These are phyloP conservation scores for Mycosarcoma mackinlayi DNA, from an alignment of 1,284 basidiomycete species.

Conservation along the genomic window DNA sequence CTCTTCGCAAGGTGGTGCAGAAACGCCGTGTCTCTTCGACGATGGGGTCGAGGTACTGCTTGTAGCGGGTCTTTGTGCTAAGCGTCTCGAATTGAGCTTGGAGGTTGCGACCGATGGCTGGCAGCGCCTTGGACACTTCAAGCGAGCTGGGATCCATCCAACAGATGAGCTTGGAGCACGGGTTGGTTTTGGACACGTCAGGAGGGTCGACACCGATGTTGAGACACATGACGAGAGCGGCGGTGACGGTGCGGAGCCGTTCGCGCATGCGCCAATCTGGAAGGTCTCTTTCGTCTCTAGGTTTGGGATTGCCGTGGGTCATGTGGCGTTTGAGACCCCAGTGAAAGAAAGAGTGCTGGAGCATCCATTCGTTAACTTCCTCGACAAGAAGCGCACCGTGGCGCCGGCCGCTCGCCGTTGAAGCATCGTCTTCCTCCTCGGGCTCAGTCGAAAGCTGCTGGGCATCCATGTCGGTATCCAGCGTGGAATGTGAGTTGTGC, in stretches of 20 bases:
- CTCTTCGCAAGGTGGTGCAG: constrained; percentile 84
- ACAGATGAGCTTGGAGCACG: constrained; percentile 92
- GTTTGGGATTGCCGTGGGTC: constrained; percentile 83
- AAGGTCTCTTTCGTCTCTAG: constrained; percentile 76
- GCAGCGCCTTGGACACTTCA: constrained; percentile 71
- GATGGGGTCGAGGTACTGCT: constrained; percentile 86
- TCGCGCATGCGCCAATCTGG: constrained; percentile 79
- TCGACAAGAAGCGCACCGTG: constrained; percentile 65
- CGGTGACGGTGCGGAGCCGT: constrained; percentile 85
- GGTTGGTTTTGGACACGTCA: constrained; percentile 95
- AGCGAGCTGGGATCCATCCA: constrained; percentile 95
- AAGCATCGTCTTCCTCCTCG: constrained; percentile 56
- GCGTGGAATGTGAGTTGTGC: constrained; percentile 8
- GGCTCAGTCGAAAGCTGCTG: constrained; percentile 35
- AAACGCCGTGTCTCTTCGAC: constrained; percentile 93
- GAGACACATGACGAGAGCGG: constrained; percentile 91
- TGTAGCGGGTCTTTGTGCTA: constrained; percentile 74
- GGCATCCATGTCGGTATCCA: constrained; percentile 31
- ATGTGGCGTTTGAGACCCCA: constrained; percentile 78
- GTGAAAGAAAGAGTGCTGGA: constrained; percentile 65
- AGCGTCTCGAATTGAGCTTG: constrained; percentile 96
- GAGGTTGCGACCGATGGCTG: constrained; percentile 85
- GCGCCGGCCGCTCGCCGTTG: constrained; percentile 59
- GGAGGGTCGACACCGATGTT: constrained; percentile 98
- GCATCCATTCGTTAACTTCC: constrained; percentile 62